Evolutionary conservation across 2,329 filamentous ascomycete genomes (phyloP).

Genomic region (Sporothrix schenckii): DNA sequence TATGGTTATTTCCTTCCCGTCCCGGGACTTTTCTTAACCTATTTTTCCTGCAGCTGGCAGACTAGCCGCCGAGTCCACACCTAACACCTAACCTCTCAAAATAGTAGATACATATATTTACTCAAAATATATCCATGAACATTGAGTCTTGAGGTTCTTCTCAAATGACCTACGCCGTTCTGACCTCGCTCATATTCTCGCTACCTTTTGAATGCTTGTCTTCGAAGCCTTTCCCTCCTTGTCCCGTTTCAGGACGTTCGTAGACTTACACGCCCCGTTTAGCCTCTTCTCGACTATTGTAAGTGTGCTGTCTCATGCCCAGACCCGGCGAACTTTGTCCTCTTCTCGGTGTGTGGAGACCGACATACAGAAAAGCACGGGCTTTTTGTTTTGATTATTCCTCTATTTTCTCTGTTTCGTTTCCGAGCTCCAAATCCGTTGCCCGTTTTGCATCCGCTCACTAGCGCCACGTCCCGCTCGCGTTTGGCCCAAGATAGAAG

Average conservation of each 20-base stretch:
- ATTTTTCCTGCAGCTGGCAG: background rate
- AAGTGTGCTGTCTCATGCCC: background rate
- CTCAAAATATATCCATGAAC: too few relatives aligned
- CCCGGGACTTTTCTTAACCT: conserved; percentile 1
- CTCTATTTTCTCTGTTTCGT: background rate
- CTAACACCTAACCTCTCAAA: background rate
- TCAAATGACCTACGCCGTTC: background rate
- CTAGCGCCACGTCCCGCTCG: conserved; percentile 12
- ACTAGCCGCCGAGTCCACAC: background rate
- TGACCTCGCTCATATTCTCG: conserved; percentile 10
- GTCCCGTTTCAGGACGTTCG: background rate
- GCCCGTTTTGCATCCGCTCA: background rate
- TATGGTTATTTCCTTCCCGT: background rate
- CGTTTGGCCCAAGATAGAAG: conserved; percentile 21
- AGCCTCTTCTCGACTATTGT: background rate
- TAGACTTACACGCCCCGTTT: conserved; percentile 6
- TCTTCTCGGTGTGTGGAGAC: conserved; percentile 17
- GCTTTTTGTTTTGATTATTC: background rate
- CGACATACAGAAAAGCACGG: background rate
- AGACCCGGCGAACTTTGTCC: background rate
- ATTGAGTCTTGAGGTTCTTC: too few relatives aligned
- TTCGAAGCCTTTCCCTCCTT: background rate
- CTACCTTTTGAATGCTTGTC: background rate
- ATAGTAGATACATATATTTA: too few relatives aligned
- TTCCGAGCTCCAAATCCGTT: background rate